phyloP scores from a whole-genome alignment of 1,284 basidiomycete species.

The Mycena sp. region DNA sequence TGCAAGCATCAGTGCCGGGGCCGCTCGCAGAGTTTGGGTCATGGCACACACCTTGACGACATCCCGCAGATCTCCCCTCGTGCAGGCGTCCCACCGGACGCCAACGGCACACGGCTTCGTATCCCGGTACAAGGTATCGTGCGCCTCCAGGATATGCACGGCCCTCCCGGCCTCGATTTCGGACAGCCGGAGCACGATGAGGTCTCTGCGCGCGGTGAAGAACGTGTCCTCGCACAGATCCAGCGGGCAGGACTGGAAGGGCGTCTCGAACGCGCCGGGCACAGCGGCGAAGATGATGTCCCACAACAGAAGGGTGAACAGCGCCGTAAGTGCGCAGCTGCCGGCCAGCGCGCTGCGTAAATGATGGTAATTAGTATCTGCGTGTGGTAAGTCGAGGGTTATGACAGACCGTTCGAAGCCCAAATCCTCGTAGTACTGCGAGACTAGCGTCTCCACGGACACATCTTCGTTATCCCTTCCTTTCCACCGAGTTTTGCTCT shows the following conservation, averaged over 20 bases:
- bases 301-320: slow-evolving; percentile 94
- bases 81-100: slow-evolving; percentile 87
- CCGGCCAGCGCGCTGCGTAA: slow-evolving; percentile 74
- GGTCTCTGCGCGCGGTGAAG: slow-evolving; percentile 72
- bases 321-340: slow-evolving; percentile 85
- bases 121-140: slow-evolving; percentile 77
- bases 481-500: slow-evolving; percentile 81
- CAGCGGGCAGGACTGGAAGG: slow-evolving; percentile 90
- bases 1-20: neutral
- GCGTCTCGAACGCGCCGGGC: slow-evolving; percentile 94
- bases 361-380: slow-evolving; percentile 39
- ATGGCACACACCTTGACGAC: slow-evolving; percentile 71
- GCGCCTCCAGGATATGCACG: slow-evolving; percentile 64
- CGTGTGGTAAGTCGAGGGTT: neutral
- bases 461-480: slow-evolving; percentile 70
- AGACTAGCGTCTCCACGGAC: slow-evolving; percentile 85
- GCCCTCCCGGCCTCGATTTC: slow-evolving; percentile 58
- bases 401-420: slow-evolving; percentile 8
- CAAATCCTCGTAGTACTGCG: slow-evolving; percentile 79
- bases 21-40: neutral
- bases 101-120: slow-evolving; percentile 86
- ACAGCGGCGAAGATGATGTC: slow-evolving; percentile 87
- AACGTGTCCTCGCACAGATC: slow-evolving; percentile 94
- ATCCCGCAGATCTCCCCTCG: slow-evolving; percentile 76
- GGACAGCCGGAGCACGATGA: slow-evolving; percentile 74